Base-by-base conservation (phyloP, 306 rosid species). In the peach (Prunus persica) region DNA sequence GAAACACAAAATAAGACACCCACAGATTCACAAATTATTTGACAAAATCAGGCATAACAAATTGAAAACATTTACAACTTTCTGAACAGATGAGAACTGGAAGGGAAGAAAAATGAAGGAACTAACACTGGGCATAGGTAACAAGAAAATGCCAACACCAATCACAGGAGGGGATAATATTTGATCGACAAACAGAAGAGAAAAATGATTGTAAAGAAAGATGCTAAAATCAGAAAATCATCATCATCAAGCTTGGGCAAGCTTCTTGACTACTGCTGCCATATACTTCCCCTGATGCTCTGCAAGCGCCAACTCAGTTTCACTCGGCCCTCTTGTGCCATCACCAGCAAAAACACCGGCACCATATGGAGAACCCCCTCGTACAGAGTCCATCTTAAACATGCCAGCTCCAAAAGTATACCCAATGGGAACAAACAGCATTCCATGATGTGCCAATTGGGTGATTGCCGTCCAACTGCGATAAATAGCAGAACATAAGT, bases 391-490 rank as follows among this genome's bases (percentile, higher is more conserved):
- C 93, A 92, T 86, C 84, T 87, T 95, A 79, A 92, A 92, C 97
- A 95, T 92, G 20, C 91, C 96, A 13, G 92, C 88, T 82, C 97
- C 99, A 78, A 92, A 95, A 47, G 97, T 95, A 84, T 90, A 95
- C 64, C 99, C 99, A 11, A 92, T 67, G 28, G 99, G 99, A 87
- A 95, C 97, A 82, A 85, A 95, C 73, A 92, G 68, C 99, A 95
- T 95, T 78, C 99, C 99, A 65, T 95, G 99, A 82, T 95, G 97
- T 50, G 91, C 92, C 67, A 95, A 80, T 78, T 95, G 99, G 22
- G 93, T 92, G 84, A 95, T 92, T 25, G 99, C 99, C 0, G 99
- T 90, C 99, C 99, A 95, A 71, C 99, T 95, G 96, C 85, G 74
- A 81, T 71, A 76, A 74, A 66, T 62, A 47, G 28, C 72, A 75